Conservation (phyloP, 208 protist species). For the Acanthamoeba healyi region DNA sequence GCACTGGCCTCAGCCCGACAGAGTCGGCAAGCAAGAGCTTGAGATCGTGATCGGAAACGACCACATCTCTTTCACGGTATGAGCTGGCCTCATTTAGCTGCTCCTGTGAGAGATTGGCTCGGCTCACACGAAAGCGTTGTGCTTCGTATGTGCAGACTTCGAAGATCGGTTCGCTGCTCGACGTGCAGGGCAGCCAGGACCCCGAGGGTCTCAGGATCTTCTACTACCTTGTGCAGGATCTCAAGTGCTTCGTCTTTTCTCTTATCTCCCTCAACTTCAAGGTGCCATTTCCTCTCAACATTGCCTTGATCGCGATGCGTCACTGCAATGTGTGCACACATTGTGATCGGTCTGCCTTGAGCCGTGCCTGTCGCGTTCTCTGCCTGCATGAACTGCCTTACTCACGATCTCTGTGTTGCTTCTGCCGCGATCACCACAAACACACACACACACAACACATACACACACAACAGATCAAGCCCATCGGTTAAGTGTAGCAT, state of each 20-base stretch:
- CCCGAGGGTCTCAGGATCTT: constrained; percentile 94
- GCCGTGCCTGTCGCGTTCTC: neutral
- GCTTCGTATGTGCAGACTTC: constrained; percentile 87
- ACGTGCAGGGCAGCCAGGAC: constrained; percentile 93
- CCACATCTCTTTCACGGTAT: constrained; percentile 94
- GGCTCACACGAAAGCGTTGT: neutral
- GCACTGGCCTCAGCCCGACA: constrained; percentile 94
- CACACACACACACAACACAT: no score
- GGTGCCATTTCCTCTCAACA: constrained; percentile 73
- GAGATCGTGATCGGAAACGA: constrained; percentile 93
- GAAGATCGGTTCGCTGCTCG: constrained; percentile 93
- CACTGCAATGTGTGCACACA: no score
- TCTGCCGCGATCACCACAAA: no score
- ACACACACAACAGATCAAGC: constrained; percentile 61
- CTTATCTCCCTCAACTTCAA: constrained; percentile 95
- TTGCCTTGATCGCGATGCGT: neutral
- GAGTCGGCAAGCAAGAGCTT: constrained; percentile 93
- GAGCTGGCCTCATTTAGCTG: constrained; percentile 31
- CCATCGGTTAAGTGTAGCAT: constrained; percentile 57
- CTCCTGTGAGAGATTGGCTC: neutral
- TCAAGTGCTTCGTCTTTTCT: constrained; percentile 95
- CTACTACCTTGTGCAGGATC: constrained; percentile 95
- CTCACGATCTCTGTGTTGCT: neutral
- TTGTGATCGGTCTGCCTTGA: neutral
- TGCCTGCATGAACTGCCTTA: neutral